phyloP scores from a whole-genome alignment of 2,329 filamentous ascomycete genomes.

The Sarocladium kiliense region DNA sequence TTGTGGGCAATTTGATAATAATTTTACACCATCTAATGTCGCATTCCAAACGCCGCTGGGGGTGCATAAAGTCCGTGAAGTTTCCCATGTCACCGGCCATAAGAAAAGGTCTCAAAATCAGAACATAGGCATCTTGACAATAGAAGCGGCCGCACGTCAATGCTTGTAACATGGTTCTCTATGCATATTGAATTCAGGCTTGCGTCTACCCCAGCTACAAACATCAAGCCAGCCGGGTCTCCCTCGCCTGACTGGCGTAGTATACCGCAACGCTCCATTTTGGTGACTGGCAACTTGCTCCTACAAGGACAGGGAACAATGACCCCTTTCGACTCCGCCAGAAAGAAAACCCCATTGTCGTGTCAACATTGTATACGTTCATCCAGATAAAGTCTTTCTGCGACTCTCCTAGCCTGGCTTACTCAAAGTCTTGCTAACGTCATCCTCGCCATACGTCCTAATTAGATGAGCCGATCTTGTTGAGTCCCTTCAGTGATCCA shows the following conservation, averaged over 20 bases:
- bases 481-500: slow-evolving; percentile 89
- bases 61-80: too few relatives aligned
- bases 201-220: not conserved
- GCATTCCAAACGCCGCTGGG: too few relatives aligned
- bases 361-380: slow-evolving; percentile 8
- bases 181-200: slow-evolving; percentile 1
- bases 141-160: too few relatives aligned
- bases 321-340: not conserved
- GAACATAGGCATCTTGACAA: too few relatives aligned
- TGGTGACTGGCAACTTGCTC: not conserved
- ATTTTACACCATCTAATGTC: not conserved
- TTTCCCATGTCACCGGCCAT: too few relatives aligned
- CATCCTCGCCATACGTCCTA: not conserved
- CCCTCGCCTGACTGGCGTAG: not conserved
- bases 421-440: not conserved
- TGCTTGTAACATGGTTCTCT: not conserved
- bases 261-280: not conserved
- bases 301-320: not conserved
- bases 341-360: slow-evolving; percentile 4
- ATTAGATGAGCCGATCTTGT: slow-evolving; percentile 58
- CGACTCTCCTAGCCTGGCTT: not conserved
- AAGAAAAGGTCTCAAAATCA: too few relatives aligned
- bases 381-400: not conserved
- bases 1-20: not conserved
- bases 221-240: not conserved